Evolutionary conservation across 768 basidiomycete species (phyloP), one percentile per base, ranked within the genome.

Genomic region (Ramaria rubella): DNA sequence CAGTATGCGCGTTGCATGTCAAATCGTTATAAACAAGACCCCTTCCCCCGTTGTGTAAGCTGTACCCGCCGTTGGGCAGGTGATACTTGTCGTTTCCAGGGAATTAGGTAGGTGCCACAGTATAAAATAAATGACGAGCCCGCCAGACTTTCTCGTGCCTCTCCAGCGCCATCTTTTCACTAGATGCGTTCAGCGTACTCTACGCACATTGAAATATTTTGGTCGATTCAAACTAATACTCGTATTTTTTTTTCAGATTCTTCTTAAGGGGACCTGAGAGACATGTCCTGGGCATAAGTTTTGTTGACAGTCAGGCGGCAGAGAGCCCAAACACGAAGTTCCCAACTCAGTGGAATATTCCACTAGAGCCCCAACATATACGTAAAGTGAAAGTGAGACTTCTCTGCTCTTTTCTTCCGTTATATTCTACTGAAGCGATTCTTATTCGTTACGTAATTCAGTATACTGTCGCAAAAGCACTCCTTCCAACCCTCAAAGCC

Each of bases 41-140:
- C 78, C 51, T 87, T 90, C 68, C 86, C 88, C 38, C 83, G 86
- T 14, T 91, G 89, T 63, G 85, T 90, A 33, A 85, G 87, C 2
- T 91, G 89, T 68, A 90, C 85, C 31, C 83, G 89, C 40, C 84
- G 89, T 23, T 90, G 89, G 88, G 87, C 87, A 1, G 88, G 89
- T 38, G 89, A 91, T 66, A 90, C 87, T 2, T 91, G 89, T 65
- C 83, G 89, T 24, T 91, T 91, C 70, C 89, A 90, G 67, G 82
- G 82, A n/a, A 86, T 91, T 60, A 81, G 89, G 55, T 56, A 48
- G 24, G 42, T 46, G 30, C 2, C 1, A 14, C 15, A n/a, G 19
- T 2, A 5, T 50, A 3, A 36, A 19, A 19, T n/a, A n/a, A n/a
- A n/a, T n/a, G n/a, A n/a, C n/a, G n/a, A n/a, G n/a, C n/a, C n/a